Base-by-base conservation (phyloP, 1,139 yeast genomes). In the Yamadazyma buinensis region DNA sequence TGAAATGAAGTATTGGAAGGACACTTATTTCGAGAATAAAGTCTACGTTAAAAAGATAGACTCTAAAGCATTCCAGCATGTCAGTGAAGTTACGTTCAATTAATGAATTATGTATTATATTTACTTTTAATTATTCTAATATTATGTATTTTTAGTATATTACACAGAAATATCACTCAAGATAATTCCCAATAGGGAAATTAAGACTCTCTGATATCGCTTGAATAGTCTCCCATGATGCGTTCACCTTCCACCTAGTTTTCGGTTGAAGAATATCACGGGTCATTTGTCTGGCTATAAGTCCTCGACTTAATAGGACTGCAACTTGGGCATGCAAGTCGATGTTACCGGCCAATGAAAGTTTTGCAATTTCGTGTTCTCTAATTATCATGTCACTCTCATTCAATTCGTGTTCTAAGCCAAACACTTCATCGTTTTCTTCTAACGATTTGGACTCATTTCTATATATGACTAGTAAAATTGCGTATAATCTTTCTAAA, bases 401-500 rank as follows among this genome's bases (percentile, higher is more conserved):
- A 19, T 55, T 32, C 5, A 54, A 45, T 17, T 61, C 62, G 22
- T 61, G 59, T 28, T 54, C 55, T n/a, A 64, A 39, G 26, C 52
- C 56, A n/a, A 64, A 39, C 22, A 52, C 51, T 22, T 52, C 43
- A 23, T 52, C 44, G 10, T 58, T 53, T 4, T 55, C 49, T 23
- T 51, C 54, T 29, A 56, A 55, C 6, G 59, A 53, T 17, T 52
- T 37, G 1, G 73, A 55, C 39, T 64, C 65, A 28, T 60, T 64
- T 39, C 73, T 45, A 44, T 73, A 74, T 10, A 83, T 71, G 1
- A 84, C 77, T 21, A 79, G 75, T 24, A 80, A 54, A 22, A 83
- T 81, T 1, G 90, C 87, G 43, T 80, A 57, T 59, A 81, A 57
- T 36, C 92, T 63, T 49, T 83, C 92, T 35, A 81, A 57, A 36